Base-by-base conservation (phyloP, 2,329 filamentous ascomycete genomes). In the Ceratocystis papillata region DNA sequence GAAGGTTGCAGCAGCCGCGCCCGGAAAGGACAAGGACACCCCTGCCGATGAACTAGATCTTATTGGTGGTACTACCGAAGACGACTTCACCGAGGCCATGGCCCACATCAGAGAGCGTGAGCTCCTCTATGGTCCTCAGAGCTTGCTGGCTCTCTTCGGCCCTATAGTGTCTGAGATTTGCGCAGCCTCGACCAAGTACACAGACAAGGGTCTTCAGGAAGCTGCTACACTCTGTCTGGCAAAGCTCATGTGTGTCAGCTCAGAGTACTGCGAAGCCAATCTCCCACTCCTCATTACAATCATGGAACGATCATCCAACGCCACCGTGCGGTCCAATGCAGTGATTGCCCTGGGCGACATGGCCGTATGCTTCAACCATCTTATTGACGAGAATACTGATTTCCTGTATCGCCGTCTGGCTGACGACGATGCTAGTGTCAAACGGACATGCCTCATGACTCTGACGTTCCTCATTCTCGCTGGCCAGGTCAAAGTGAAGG, bases 281-380 rank as follows among this genome's bases (percentile, higher is more conserved):
- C 81, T 99, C 12, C 89, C 90, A 5, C 86, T 99, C 2, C 86
- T 99, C 68, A 96, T 99, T 76, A 97, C 93, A 17, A 97, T 99
- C 72, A 92, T 99, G 80, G 94, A 99, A 77, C 87, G 91, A 37
- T 96, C 91, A 1, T 84, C 90, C 41, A 90, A 96, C 72, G 88
- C 95, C 1, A 96, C 92, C 20, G 93, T 96, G 48, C 87, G 94
- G 63, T 96, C 90, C 71, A 99, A 99, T 73, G 90, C 95, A 8
- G 95, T 99, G 20, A 96, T 99, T 71, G 93, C 94, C 0, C 84
- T 99, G 0, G 94, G 94, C 48, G 94, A 99, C 74, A 99, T 99
- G 94, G 95, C 95, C 0, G 94, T 99, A 25, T 96, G 92, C 81
- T 99, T 99, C 82, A 99, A 99, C 73, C 94, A 99, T 73, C 83